Percentiles rank a stretch among this genome's conserved stretches.
These are phyloP conservation scores for Colletotrichum truncatum DNA, from an alignment of 2,329 filamentous ascomycete species.

Conservation along the genomic window DNA sequence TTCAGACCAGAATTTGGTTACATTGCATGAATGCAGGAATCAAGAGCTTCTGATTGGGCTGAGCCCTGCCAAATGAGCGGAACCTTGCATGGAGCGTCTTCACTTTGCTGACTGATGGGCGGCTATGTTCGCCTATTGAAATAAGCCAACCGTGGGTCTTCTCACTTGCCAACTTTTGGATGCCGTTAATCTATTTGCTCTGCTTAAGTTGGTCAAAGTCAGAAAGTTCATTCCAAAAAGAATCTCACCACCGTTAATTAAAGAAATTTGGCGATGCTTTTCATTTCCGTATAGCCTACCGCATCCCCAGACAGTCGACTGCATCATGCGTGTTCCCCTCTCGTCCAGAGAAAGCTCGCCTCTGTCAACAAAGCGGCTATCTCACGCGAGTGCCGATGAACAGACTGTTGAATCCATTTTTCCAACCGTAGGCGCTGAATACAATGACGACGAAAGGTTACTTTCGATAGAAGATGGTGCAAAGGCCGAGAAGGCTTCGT, in stretches of 20 bases:
- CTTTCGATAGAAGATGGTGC: background rate
- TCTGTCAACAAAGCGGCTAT: background rate
- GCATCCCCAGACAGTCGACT: no score
- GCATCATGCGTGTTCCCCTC: no score
- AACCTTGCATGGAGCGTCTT: background rate
- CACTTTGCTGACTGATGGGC: background rate
- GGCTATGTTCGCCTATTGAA: background rate
- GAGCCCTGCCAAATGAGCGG: background rate
- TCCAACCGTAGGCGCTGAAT: background rate
- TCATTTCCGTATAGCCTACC: no score
- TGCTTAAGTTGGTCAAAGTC: no score
- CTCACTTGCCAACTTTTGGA: background rate
- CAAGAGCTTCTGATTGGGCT: background rate
- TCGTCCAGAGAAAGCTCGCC: no score
- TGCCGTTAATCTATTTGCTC: background rate
- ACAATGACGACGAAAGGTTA: background rate
- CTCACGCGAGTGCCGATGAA: background rate
- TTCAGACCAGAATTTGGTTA: no score
- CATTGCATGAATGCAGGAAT: no score
- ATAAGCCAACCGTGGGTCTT: background rate
- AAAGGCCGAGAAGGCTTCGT: background rate
- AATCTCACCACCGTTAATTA: no score
- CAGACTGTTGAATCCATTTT: background rate
- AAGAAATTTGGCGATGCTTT: no score
- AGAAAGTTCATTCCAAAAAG: no score